Percentiles rank a stretch among this genome's conserved stretches.
phyloP scores from a whole-genome alignment of 2,329 filamentous ascomycete species.

The Colletotrichum liaoningense region DNA sequence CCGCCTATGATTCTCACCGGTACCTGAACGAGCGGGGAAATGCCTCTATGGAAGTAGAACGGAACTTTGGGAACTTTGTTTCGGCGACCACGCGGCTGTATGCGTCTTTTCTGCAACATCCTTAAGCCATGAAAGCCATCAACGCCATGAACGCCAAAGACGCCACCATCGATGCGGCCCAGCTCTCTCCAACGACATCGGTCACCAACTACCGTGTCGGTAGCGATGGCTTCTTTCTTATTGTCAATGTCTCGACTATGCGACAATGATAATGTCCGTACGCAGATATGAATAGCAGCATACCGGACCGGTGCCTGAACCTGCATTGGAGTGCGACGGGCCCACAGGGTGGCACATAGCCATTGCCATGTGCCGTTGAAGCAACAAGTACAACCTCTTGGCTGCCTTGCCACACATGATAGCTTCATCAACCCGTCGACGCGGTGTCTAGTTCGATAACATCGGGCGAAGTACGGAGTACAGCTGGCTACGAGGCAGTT shows the following conservation, averaged over 20 bases:
- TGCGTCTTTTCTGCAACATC: background rate
- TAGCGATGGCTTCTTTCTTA: background rate
- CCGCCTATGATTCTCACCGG: background rate
- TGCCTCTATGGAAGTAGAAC: background rate
- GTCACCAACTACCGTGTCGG: too few species aligned
- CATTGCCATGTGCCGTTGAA: background rate
- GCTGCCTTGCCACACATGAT: background rate
- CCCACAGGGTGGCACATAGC: background rate
- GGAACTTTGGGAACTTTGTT: background rate
- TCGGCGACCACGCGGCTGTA: background rate
- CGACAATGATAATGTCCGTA: background rate
- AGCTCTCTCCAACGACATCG: background rate
- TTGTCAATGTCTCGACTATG: background rate
- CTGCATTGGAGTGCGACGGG: background rate
- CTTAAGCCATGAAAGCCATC: background rate
- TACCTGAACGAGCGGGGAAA: background rate
- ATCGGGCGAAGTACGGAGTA: too few species aligned
- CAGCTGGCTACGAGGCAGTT: background rate
- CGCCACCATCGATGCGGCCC: background rate
- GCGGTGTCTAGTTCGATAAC: background rate
- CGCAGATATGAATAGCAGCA: background rate
- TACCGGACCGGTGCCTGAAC: background rate
- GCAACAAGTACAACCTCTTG: constrained; percentile 6
- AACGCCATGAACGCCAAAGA: background rate
- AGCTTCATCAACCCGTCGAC: background rate